These are phyloP conservation scores for Rhodocollybia butyracea DNA, from an alignment of 768 basidiomycete genomes.

Conservation along the genomic window DNA sequence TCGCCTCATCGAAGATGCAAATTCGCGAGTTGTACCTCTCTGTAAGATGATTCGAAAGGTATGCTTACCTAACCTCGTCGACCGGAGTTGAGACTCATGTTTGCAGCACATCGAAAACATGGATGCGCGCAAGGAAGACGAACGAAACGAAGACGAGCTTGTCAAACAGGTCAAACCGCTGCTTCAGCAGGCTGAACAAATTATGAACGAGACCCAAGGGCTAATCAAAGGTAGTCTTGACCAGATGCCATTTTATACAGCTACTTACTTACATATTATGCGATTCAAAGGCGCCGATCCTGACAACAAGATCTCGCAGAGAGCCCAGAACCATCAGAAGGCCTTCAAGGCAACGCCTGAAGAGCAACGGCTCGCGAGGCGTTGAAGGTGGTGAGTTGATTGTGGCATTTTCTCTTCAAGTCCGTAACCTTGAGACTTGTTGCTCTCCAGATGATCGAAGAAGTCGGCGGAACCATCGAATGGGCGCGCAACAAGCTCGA, in stretches of 20 bases:
- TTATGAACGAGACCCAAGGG: slow-evolving; percentile 35
- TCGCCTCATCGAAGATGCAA: slow-evolving; percentile 31
- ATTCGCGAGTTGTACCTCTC: slow-evolving; percentile 26
- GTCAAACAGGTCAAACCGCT: slow-evolving; percentile 33
- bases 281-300: slow-evolving; percentile 38
- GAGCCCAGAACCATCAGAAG: slow-evolving; percentile 29
- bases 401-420: not conserved
- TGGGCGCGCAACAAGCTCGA: slow-evolving; percentile 35
- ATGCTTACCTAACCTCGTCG: too few relatives aligned
- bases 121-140: slow-evolving; percentile 30
- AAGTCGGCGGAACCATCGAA: slow-evolving; percentile 35
- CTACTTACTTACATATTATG: too few relatives aligned
- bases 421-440: not conserved
- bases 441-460: slow-evolving; percentile 26
- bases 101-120: slow-evolving; percentile 31
- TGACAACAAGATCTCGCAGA: slow-evolving; percentile 29
- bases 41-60: slow-evolving; percentile 35
- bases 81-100: slow-evolving; percentile 17
- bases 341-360: slow-evolving; percentile 35
- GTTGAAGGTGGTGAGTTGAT: slow-evolving; percentile 28
- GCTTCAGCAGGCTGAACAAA: slow-evolving; percentile 35
- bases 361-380: slow-evolving; percentile 36
- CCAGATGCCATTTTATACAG: too few relatives aligned
- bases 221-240: too few relatives aligned
- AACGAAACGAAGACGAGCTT: slow-evolving; percentile 30